Percentiles rank a stretch among this genome's conserved stretches.
Conservation (phyloP, 2,329 filamentous ascomycete species). For the Balansia obtecta region DNA sequence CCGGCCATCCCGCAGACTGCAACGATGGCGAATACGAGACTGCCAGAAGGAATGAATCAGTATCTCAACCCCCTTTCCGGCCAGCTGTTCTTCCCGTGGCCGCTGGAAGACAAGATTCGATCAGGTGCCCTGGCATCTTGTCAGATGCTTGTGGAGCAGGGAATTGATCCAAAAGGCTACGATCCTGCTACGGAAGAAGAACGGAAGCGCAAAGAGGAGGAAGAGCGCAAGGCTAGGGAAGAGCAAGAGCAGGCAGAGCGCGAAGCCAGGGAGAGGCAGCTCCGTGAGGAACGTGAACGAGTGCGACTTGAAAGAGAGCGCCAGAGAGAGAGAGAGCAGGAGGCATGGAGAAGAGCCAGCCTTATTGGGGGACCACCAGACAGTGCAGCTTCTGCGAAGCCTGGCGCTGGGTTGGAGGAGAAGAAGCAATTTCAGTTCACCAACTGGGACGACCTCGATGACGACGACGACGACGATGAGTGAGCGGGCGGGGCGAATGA, state of each 20-base stretch:
- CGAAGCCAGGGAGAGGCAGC: conserved; percentile 31
- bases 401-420: conserved; percentile 18
- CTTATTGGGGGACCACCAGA: conserved; percentile 15
- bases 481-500: no score
- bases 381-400: conserved; percentile 14
- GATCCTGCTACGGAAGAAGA: conserved; percentile 45
- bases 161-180: conserved; percentile 47
- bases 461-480: conserved; percentile 26
- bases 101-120: conserved; percentile 55
- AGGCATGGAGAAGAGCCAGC: conserved; percentile 28
- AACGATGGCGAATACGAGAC: conserved; percentile 23
- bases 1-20: conserved; percentile 22
- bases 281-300: conserved; percentile 26
- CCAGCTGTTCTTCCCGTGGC: conserved; percentile 65
- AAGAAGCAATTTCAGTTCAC: conserved; percentile 46
- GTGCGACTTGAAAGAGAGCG: conserved; percentile 29
- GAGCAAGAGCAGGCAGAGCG: conserved; percentile 33
- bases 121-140: conserved; percentile 53
- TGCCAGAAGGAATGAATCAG: conserved; percentile 36
- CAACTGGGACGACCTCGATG: conserved; percentile 39
- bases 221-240: conserved; percentile 33
- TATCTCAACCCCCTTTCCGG: conserved; percentile 44
- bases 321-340: conserved; percentile 28
- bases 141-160: conserved; percentile 48
- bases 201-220: conserved; percentile 36